phyloP scores from a whole-genome alignment of 2,329 filamentous ascomycete species.

The Nannizziopsis barbatae region DNA sequence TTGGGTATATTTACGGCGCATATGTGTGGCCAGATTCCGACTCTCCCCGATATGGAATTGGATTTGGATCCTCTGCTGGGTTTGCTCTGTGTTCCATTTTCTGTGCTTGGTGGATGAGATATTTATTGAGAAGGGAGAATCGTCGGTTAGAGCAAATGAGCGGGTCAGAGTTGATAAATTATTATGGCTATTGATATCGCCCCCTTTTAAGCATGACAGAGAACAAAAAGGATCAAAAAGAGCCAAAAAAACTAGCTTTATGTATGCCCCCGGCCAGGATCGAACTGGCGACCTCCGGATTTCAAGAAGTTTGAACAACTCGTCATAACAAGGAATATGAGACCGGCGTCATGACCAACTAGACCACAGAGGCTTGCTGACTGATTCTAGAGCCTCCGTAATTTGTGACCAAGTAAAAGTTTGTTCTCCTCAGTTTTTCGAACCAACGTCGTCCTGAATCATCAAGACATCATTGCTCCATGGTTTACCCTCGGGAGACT shows the following conservation, averaged over 20 bases:
- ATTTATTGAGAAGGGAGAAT: slow-evolving; percentile 15
- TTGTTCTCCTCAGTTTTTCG: too few relatives aligned
- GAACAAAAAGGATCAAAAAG: too few relatives aligned
- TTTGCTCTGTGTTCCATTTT: slow-evolving; percentile 16
- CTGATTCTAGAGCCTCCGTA: background rate
- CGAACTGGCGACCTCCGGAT: slow-evolving; percentile 17
- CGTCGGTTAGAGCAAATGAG: slow-evolving; percentile 6
- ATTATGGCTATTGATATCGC: slow-evolving; percentile 18
- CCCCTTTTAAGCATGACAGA: too few relatives aligned
- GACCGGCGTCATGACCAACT: slow-evolving; percentile 16
- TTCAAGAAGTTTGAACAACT: slow-evolving; percentile 12
- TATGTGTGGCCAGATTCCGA: slow-evolving; percentile 28
- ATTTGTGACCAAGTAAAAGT: too few relatives aligned
- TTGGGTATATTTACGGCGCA: slow-evolving; percentile 31
- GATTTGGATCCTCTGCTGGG: slow-evolving; percentile 15
- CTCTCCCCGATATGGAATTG: slow-evolving; percentile 15
- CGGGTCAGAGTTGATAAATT: slow-evolving; percentile 10
- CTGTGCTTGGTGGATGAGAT: slow-evolving; percentile 18
- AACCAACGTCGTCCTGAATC: too few relatives aligned
- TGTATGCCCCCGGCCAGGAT: slow-evolving; percentile 15
- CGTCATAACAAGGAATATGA: slow-evolving; percentile 15
- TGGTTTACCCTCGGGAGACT: too few relatives aligned
- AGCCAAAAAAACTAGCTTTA: slow-evolving; percentile 1
- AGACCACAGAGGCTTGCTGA: slow-evolving; percentile 14
- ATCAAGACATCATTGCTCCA: background rate